Conservation (phyloP, 1,139 yeast species). For the Pichia sorboxylosa region DNA sequence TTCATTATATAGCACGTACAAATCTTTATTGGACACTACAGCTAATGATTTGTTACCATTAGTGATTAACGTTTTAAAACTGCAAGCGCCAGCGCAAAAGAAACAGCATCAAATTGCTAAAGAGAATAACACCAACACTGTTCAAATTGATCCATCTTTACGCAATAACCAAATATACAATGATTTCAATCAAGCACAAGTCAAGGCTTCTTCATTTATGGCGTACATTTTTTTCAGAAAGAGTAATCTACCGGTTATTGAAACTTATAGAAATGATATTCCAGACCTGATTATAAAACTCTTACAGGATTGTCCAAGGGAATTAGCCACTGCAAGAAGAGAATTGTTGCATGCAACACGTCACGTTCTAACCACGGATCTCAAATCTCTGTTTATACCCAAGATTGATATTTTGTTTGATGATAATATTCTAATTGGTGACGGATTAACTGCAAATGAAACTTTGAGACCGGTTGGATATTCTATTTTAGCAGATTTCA, state of each 20-base stretch:
- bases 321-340: slow-evolving; percentile 81
- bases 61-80: slow-evolving; percentile 58
- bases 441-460: slow-evolving; percentile 84
- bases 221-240: slow-evolving; percentile 88
- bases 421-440: slow-evolving; percentile 81
- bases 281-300: slow-evolving; percentile 82
- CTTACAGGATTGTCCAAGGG: slow-evolving; percentile 95
- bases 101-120: slow-evolving; percentile 55
- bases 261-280: slow-evolving; percentile 55
- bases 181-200: slow-evolving; percentile 90
- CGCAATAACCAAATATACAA: slow-evolving; percentile 71
- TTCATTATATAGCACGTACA: slow-evolving; percentile 77
- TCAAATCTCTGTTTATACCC: slow-evolving; percentile 71
- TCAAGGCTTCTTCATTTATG: slow-evolving; percentile 88
- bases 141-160: slow-evolving; percentile 55
- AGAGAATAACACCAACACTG: slow-evolving; percentile 40
- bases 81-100: slow-evolving; percentile 69
- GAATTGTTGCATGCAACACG: slow-evolving; percentile 90
- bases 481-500: slow-evolving; percentile 90
- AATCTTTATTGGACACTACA: slow-evolving; percentile 58
- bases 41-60: slow-evolving; percentile 74
- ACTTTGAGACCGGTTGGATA: slow-evolving; percentile 85
- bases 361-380: slow-evolving; percentile 84
- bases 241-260: slow-evolving; percentile 54
- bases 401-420: slow-evolving; percentile 77